phyloP scores from a whole-genome alignment of 192 early-diverging fungal species.

The Coemansia sp. region DNA sequence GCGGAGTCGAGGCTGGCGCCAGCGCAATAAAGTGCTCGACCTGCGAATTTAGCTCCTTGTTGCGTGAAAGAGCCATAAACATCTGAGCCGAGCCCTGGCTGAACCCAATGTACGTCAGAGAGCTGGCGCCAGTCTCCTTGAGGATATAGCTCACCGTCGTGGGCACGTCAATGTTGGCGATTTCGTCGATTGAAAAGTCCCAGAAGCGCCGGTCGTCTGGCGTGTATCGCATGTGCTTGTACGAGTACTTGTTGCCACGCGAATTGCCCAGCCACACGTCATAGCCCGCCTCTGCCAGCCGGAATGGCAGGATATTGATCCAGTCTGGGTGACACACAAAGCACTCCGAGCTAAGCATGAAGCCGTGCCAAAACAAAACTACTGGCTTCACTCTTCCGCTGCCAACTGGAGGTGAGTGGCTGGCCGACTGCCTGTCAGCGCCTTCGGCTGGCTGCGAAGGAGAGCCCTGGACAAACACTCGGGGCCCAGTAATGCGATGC shows the following conservation, averaged over 20 bases:
- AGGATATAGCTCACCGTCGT: conserved; percentile 87
- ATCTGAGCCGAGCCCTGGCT: conserved; percentile 92
- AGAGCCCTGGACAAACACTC: conserved; percentile 18
- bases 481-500: conserved; percentile 69
- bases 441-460: conserved; percentile 6
- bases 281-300: conserved; percentile 84
- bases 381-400: conserved; percentile 63
- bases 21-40: conserved; percentile 87
- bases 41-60: conserved; percentile 73
- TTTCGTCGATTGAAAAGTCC: conserved; percentile 94
- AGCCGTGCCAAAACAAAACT: conserved; percentile 92
- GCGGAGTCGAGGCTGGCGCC: conserved; percentile 87
- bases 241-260: conserved; percentile 92
- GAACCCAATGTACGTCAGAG: conserved; percentile 92
- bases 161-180: conserved; percentile 83
- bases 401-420: background rate
- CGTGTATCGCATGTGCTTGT: conserved; percentile 70
- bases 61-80: conserved; percentile 82
- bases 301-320: conserved; percentile 71
- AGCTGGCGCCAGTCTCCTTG: conserved; percentile 70
- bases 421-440: background rate
- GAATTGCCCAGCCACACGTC: conserved; percentile 97
- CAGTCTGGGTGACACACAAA: conserved; percentile 86
- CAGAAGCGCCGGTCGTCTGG: conserved; percentile 75
- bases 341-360: conserved; percentile 90